phyloP scores from a whole-genome alignment of 352 stramenopile species.

The Aphanomyces invadans region DNA sequence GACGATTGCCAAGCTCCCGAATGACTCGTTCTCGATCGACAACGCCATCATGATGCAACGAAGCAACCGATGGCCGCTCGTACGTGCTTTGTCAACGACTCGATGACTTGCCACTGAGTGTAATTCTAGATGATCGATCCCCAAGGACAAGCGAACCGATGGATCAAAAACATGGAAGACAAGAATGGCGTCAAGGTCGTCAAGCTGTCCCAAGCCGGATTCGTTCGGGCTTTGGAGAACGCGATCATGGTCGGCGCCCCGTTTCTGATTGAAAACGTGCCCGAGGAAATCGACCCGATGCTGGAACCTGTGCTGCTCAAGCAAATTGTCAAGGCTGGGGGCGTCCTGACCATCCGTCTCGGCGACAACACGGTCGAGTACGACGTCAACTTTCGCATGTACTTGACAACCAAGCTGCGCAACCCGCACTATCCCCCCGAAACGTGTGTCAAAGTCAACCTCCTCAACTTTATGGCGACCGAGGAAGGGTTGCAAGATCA shows the following conservation, averaged over 20 bases:
- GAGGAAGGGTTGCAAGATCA: constrained; percentile 92
- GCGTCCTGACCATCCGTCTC: constrained; percentile 85
- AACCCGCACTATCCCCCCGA: constrained; percentile 94
- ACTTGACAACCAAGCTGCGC: constrained; percentile 91
- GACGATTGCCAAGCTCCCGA: constrained; percentile 93
- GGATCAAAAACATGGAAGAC: constrained; percentile 93
- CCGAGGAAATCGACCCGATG: constrained; percentile 91
- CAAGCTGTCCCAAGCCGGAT: constrained; percentile 89
- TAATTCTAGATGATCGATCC: constrained; percentile 93
- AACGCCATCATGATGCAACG: constrained; percentile 92
- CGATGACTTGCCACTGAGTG: too few species aligned
- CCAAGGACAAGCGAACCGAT: constrained; percentile 91
- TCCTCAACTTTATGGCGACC: constrained; percentile 96
- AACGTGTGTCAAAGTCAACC: constrained; percentile 94
- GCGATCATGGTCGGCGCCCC: constrained; percentile 90
- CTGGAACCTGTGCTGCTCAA: constrained; percentile 91
- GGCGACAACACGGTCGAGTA: constrained; percentile 94
- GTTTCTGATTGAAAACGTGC: constrained; percentile 91
- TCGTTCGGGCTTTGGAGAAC: constrained; percentile 93
- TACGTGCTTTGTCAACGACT: too few species aligned
- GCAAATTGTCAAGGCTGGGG: constrained; percentile 86
- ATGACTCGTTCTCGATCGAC: constrained; percentile 93
- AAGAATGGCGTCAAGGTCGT: constrained; percentile 87
- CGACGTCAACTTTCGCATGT: constrained; percentile 88
- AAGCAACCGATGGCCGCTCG: constrained; percentile 88